Evolutionary conservation across 2,329 filamentous ascomycete species (phyloP), one percentile per base, ranked within the genome.

Genomic region (Conoideocrella luteorostrata): DNA sequence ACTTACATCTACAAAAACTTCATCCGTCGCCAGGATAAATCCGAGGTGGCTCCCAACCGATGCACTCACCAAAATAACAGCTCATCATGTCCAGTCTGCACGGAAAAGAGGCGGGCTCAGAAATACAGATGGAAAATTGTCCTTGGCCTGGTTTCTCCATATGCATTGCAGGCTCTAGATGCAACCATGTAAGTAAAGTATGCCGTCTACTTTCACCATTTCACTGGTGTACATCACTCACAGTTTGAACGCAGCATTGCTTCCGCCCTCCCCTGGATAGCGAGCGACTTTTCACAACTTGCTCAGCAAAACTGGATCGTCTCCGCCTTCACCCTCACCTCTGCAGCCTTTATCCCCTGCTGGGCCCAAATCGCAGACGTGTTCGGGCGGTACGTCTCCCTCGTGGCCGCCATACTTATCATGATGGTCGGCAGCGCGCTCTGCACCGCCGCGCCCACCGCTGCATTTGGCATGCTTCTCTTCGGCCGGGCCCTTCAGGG

Each of bases 251-350:
- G 10, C 3, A 64, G 62, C 11, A 60, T 66, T 26, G 62, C 63
- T 5, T 64, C 60, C 23, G 63, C 63, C 4, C 47, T 66, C 18
- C 62, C 62, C 0, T 78, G 72, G 50, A 85, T 86, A 38, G 81
- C 81, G 3, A 68, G 72, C 1, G 77, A 85, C 54, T 86, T 86
- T 58, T 72, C 70, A 47, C 57, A 78, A 54, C 56, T 78, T 4
- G 69, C 74, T 15, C 74, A 82, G 52, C 67, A 83, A 2, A 84
- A 82, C 54, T 85, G 80, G 80, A 82, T 87, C 54, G 75, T 85
- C 15, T 81, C 82, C 0, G 70, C 80, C 6, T 86, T 84, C 60
- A 85, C 80, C 41, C 66, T 87, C 12, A 82, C 80, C 0, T 77
- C 78, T 0, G 80, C 82, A 2, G 75, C 80, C 1, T 85, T 84